Evolutionary conservation across 495 filamentous ascomycete species (phyloP).

Genomic region (Acidiella bohemica): DNA sequence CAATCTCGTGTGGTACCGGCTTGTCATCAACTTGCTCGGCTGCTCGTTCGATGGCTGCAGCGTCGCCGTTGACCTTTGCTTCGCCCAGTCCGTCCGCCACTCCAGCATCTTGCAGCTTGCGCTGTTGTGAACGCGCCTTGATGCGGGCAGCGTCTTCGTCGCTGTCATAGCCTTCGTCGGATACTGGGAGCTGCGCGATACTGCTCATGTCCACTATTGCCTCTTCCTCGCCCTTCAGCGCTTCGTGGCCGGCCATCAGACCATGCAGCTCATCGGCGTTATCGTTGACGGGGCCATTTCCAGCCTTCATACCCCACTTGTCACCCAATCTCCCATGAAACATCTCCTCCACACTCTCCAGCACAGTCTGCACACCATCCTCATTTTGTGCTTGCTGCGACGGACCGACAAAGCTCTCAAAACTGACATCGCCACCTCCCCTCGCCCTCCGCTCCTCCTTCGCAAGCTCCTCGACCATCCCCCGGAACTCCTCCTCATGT

Average conservation of each 20-base stretch:
- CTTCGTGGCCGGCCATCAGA: background rate
- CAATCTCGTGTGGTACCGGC: conserved; percentile 3
- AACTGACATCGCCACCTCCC: conserved; percentile 36
- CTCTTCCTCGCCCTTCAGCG: conserved; percentile 1
- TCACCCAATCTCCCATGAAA: conserved; percentile 48
- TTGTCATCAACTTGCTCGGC: conserved; percentile 4
- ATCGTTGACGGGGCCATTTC: background rate
- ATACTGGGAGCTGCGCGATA: conserved; percentile 27
- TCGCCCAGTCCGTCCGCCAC: conserved; percentile 5
- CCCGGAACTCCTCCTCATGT: conserved; percentile 72
- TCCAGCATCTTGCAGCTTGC: conserved; percentile 10
- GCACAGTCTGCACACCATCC: conserved; percentile 50
- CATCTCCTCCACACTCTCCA: conserved; percentile 77
- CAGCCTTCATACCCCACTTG: background rate
- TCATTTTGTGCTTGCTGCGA: conserved; percentile 41
- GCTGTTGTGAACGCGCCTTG: conserved; percentile 15
- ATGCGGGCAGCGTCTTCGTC: conserved; percentile 36
- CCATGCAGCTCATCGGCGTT: background rate
- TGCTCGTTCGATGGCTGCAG: conserved; percentile 1
- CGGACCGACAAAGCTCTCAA: conserved; percentile 49
- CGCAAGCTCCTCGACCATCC: conserved; percentile 46
- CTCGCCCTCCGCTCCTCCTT: conserved; percentile 45
- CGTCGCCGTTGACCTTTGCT: conserved; percentile 7
- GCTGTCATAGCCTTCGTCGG: conserved; percentile 38
- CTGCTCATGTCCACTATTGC: conserved; percentile 38